Evolutionary conservation across 345 rosid genomes (phyloP).

Genomic region (Leavenworthia alabamica): DNA sequence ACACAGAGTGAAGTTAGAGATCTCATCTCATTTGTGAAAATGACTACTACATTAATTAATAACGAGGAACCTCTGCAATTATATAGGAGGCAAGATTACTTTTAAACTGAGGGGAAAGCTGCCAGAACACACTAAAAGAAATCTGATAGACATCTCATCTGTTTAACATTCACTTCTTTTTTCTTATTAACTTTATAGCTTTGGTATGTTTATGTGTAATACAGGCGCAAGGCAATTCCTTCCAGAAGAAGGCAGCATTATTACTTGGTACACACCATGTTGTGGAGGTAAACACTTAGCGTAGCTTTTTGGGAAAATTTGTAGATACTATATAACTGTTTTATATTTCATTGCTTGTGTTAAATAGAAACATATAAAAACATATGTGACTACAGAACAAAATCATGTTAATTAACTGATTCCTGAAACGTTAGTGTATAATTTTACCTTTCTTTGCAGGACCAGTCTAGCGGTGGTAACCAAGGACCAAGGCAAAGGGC

Average conservation of each 20-base stretch:
- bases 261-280: conserved; percentile 74
- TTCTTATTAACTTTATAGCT: not conserved
- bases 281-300: conserved; percentile 57
- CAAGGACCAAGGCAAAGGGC: conserved; percentile 95
- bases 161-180: not conserved
- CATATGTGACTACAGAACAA: not conserved
- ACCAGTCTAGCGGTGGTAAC: conserved; percentile 46
- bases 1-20: not conserved
- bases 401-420: not conserved
- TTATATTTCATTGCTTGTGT: not conserved
- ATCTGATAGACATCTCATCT: not conserved
- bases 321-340: not conserved
- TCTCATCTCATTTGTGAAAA: conserved; percentile 5
- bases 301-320: not conserved
- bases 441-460: conserved; percentile 14
- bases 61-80: not conserved
- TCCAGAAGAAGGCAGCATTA: conserved; percentile 84
- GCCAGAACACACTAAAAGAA: not conserved
- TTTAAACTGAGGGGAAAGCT: not conserved
- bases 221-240: conserved; percentile 94
- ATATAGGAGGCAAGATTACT: not conserved
- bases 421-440: not conserved
- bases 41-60: not conserved
- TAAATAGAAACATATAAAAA: not conserved
- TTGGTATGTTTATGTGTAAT: not conserved